phyloP scores from a whole-genome alignment of 2,329 filamentous ascomycete genomes.

The Calonectria naviculata region DNA sequence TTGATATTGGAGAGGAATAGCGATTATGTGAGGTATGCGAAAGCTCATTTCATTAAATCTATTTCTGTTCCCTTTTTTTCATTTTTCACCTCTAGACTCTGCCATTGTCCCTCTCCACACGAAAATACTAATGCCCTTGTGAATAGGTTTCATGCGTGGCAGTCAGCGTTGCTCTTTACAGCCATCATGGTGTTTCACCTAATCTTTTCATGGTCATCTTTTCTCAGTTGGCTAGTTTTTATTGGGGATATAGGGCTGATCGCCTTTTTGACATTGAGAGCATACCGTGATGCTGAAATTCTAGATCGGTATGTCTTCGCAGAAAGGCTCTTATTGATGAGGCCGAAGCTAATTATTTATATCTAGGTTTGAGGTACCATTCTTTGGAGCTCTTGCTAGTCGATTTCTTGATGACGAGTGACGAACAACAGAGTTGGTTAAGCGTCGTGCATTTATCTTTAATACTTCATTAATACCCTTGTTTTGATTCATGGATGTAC shows the following conservation, averaged over 20 bases:
- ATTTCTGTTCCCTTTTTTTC: neutral
- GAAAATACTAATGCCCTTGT: slow-evolving; percentile 15
- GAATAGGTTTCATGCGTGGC: slow-evolving; percentile 95
- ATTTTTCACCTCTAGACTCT: neutral
- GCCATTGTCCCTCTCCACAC: neutral
- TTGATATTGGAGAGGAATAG: slow-evolving; percentile 92
- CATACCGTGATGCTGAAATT: slow-evolving; percentile 84
- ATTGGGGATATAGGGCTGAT: slow-evolving; percentile 81
- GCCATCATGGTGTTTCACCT: slow-evolving; percentile 82
- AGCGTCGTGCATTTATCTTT: neutral
- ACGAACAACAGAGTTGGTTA: neutral
- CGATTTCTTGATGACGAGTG: slow-evolving; percentile 89
- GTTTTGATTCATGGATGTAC: slow-evolving; percentile 9
- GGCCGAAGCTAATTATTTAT: neutral
- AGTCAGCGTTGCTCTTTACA: slow-evolving; percentile 86
- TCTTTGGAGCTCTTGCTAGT: slow-evolving; percentile 87
- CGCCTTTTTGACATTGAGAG: slow-evolving; percentile 78
- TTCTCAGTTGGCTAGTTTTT: slow-evolving; percentile 87
- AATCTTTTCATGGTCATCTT: slow-evolving; percentile 84
- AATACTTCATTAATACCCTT: slow-evolving; percentile 19
- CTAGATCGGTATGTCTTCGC: slow-evolving; percentile 64
- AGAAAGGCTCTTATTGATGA: neutral
- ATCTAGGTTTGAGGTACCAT: slow-evolving; percentile 82
- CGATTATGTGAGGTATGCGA: slow-evolving; percentile 89
- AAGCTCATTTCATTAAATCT: neutral